Percentiles rank a stretch among this genome's conserved stretches.
Conservation (phyloP, 2,329 filamentous ascomycete species). For the Stachybotrys echinatus region DNA sequence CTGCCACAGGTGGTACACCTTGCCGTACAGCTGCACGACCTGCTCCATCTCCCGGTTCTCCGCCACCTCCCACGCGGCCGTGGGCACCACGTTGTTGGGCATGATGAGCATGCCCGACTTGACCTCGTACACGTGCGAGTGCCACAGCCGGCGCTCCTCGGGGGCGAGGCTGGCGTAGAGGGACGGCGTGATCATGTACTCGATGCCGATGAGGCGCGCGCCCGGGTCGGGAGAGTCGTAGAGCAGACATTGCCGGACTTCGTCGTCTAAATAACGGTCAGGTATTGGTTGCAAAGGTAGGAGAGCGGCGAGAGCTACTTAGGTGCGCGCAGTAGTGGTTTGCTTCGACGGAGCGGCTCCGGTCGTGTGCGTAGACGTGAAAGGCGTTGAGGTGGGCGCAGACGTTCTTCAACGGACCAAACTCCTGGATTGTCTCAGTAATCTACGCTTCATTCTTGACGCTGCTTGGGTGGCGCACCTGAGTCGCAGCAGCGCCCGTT, state of each 20-base stretch:
- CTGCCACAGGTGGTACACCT: constrained; percentile 85
- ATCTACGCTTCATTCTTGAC: background rate
- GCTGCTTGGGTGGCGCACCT: constrained; percentile 29
- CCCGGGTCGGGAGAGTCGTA: constrained; percentile 66
- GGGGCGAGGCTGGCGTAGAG: constrained; percentile 61
- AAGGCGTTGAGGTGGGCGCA: constrained; percentile 87
- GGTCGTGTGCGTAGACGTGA: constrained; percentile 73
- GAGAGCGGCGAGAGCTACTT: constrained; percentile 24
- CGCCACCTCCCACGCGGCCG: constrained; percentile 64
- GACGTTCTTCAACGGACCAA: constrained; percentile 66
- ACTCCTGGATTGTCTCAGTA: constrained; percentile 38
- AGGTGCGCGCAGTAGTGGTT: constrained; percentile 84
- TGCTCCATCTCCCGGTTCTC: constrained; percentile 80
- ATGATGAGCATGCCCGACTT: constrained; percentile 77
- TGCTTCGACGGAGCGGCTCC: constrained; percentile 63
- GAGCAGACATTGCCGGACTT: constrained; percentile 79
- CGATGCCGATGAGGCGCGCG: constrained; percentile 74
- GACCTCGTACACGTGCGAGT: constrained; percentile 70
- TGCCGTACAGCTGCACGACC: constrained; percentile 71
- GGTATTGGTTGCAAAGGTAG: constrained; percentile 9
- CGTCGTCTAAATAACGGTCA: constrained; percentile 29
- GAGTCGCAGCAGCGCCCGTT: constrained; percentile 53
- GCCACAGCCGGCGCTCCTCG: constrained; percentile 73
- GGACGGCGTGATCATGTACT: constrained; percentile 76
- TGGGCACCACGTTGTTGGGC: constrained; percentile 57